These are phyloP conservation scores for Fomitopsis schrenkii DNA, from an alignment of 1,284 basidiomycete genomes.

Conservation along the genomic window DNA sequence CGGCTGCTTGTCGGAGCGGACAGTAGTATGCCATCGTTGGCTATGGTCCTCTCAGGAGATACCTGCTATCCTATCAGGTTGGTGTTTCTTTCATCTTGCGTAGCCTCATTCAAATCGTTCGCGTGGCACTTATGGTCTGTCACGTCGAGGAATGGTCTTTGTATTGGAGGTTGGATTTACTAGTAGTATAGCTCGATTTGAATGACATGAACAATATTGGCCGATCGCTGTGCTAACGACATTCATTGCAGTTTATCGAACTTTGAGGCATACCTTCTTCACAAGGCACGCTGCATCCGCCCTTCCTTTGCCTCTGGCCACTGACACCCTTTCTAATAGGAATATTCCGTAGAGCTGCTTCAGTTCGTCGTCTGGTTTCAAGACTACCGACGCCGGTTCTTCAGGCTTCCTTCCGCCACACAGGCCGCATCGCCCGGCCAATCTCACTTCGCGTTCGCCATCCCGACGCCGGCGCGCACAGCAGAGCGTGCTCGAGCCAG, in stretches of 20 bases:
- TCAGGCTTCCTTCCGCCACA: conserved; percentile 20
- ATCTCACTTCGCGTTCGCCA: conserved; percentile 17
- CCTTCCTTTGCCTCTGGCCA: neutral
- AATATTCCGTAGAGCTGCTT: conserved; percentile 36
- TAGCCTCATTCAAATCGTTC: neutral
- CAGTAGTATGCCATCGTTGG: conserved; percentile 13
- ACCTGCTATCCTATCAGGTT: conserved; percentile 38
- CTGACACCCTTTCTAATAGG: conserved; percentile 16
- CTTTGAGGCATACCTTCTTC: conserved; percentile 35
- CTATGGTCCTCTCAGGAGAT: conserved; percentile 34
- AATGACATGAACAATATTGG: neutral
- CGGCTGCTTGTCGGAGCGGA: neutral
- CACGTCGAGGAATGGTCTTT: neutral
- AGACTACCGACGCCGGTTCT: conserved; percentile 35
- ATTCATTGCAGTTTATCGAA: conserved; percentile 23
- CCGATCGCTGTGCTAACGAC: neutral
- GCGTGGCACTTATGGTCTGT: neutral
- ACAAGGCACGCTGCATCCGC: conserved; percentile 12
- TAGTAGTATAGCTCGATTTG: too few species aligned
- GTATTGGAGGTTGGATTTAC: neutral
- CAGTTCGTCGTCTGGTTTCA: conserved; percentile 42
- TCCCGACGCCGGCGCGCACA: conserved; percentile 18
- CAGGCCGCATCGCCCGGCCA: conserved; percentile 21
- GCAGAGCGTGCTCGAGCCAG: conserved; percentile 16
- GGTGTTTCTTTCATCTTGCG: neutral